phyloP scores from a whole-genome alignment of 208 protist genomes.

The Leishmania braziliensis region DNA sequence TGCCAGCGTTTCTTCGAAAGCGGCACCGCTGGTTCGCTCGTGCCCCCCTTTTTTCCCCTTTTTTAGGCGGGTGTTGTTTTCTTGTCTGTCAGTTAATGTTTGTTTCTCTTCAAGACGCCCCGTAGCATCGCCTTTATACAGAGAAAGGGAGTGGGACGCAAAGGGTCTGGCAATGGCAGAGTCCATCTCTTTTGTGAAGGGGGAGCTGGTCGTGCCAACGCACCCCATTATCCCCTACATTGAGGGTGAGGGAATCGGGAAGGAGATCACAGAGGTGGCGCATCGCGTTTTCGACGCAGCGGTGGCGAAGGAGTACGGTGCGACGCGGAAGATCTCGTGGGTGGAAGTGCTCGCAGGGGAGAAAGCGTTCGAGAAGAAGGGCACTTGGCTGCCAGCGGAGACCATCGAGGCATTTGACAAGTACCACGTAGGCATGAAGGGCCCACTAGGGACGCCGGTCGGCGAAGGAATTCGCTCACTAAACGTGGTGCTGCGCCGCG shows the following conservation, averaged over 20 bases:
- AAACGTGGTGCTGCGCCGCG: conserved; percentile 54
- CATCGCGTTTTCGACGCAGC: conserved; percentile 42
- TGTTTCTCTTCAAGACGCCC: background rate
- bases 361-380: conserved; percentile 31
- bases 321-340: conserved; percentile 39
- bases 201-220: conserved; percentile 28
- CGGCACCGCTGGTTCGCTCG: too few species aligned
- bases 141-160: too few species aligned
- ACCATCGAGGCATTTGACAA: conserved; percentile 41
- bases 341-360: conserved; percentile 46
- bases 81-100: background rate
- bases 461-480: conserved; percentile 57
- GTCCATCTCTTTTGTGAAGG: conserved; percentile 22
- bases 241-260: conserved; percentile 55
- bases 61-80: background rate
- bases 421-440: conserved; percentile 46
- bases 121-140: background rate
- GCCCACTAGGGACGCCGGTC: conserved; percentile 45
- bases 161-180: conserved; percentile 10
- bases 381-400: conserved; percentile 39
- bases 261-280: conserved; percentile 41
- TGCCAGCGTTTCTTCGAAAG: too few species aligned
- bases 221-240: conserved; percentile 53
- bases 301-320: conserved; percentile 44
- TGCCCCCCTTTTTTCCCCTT: too few species aligned